A percentile compares a stretch with the other conserved stretches of the same genome.
Conservation (phyloP, 257 asterid species). For the Rehmannia glutinosa region DNA sequence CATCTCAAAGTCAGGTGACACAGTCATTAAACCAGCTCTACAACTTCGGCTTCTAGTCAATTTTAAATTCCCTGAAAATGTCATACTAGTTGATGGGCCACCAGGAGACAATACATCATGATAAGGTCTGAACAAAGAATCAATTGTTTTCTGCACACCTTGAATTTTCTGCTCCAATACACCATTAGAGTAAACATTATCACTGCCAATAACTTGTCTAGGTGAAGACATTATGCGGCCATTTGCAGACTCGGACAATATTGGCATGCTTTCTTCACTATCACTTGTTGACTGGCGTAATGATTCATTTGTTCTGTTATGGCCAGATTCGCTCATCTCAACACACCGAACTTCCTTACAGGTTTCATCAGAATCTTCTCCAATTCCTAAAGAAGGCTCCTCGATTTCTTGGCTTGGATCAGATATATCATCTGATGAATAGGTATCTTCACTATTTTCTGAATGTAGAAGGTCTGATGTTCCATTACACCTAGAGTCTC, state of each 20-base stretch:
- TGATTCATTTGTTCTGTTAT: slow-evolving; percentile 27
- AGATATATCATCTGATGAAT: slow-evolving; percentile 37
- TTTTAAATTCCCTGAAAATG: slow-evolving; percentile 47
- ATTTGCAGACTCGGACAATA: slow-evolving; percentile 24
- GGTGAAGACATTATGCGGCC: slow-evolving; percentile 24
- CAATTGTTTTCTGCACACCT: slow-evolving; percentile 41
- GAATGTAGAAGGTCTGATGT: slow-evolving; percentile 7
- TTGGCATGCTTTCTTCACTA: slow-evolving; percentile 40
- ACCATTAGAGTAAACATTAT: slow-evolving; percentile 32
- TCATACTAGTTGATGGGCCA: slow-evolving; percentile 29
- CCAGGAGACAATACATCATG: slow-evolving; percentile 43
- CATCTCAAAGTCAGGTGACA: slow-evolving; percentile 37
- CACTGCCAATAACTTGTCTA: slow-evolving; percentile 32
- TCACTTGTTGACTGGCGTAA: slow-evolving; percentile 32
- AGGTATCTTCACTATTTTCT: slow-evolving; percentile 25
- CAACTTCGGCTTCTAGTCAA: slow-evolving; percentile 64
- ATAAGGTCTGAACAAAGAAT: slow-evolving; percentile 41
- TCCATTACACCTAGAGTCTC: slow-evolving; percentile 17
- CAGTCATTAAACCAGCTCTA: slow-evolving; percentile 47
- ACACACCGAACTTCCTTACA: slow-evolving; percentile 72
- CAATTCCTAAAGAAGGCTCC: slow-evolving; percentile 24
- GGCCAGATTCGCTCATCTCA: slow-evolving; percentile 45
- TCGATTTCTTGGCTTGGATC: slow-evolving; percentile 33
- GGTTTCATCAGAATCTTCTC: slow-evolving; percentile 52
- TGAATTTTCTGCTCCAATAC: slow-evolving; percentile 45